These are phyloP conservation scores for Ophiostoma sp. DNA, from an alignment of 2,329 filamentous ascomycete genomes.

Conservation along the genomic window DNA sequence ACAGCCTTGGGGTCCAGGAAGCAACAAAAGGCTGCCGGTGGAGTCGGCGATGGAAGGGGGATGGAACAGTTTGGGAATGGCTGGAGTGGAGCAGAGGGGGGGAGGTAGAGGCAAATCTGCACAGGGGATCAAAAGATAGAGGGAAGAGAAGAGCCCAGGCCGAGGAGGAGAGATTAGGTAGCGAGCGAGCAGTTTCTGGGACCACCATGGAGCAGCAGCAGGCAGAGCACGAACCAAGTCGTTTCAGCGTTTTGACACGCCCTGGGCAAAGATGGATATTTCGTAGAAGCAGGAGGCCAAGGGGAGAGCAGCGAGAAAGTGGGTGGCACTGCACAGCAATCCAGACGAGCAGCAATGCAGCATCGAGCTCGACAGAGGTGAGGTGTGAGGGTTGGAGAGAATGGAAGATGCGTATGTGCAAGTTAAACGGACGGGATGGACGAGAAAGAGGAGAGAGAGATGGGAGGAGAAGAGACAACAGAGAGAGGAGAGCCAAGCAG, in stretches of 20 bases:
- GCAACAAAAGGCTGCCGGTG: conserved; percentile 16
- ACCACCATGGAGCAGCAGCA: conserved; percentile 21
- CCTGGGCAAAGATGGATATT: background rate
- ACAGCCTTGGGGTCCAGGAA: background rate
- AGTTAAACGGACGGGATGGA: background rate
- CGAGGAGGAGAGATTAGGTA: background rate
- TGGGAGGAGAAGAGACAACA: background rate
- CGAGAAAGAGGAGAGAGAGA: background rate
- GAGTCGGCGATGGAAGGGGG: conserved; percentile 16
- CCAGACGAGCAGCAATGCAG: background rate
- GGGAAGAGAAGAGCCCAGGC: conserved; percentile 15
- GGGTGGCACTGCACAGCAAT: background rate
- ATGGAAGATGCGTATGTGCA: background rate
- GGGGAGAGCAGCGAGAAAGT: background rate
- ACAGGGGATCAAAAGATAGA: background rate
- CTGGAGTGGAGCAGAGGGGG: conserved; percentile 12
- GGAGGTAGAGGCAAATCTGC: background rate
- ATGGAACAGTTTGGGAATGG: conserved; percentile 28
- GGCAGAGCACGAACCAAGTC: conserved; percentile 29
- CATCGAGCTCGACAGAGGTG: background rate
- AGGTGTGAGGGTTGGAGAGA: background rate
- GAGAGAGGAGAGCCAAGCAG: background rate
- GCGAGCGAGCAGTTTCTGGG: background rate
- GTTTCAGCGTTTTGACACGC: conserved; percentile 28
- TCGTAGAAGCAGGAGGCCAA: background rate